phyloP scores from a whole-genome alignment of 1,284 basidiomycete species.

The Athelia psychrophila region DNA sequence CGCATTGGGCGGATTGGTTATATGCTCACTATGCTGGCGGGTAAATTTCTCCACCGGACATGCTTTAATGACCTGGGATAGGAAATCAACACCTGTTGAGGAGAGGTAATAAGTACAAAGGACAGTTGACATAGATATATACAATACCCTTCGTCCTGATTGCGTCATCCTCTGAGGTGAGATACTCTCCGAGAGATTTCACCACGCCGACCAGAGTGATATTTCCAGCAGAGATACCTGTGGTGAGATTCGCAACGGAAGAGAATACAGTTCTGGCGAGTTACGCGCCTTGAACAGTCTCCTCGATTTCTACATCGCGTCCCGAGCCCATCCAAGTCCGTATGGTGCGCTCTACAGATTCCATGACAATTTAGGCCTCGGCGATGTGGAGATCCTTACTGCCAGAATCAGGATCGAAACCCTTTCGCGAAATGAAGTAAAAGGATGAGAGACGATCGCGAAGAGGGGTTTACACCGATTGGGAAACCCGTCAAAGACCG shows the following conservation, averaged over 20 bases:
- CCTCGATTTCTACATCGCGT: slow-evolving; percentile 58
- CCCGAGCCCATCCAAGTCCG: slow-evolving; percentile 72
- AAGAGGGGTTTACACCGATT: too few species aligned
- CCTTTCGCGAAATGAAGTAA: too few species aligned
- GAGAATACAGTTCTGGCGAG: neutral
- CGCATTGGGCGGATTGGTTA: too few species aligned
- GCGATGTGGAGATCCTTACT: neutral
- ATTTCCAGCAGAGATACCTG: slow-evolving; percentile 65
- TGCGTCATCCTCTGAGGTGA: slow-evolving; percentile 83
- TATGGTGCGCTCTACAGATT: slow-evolving; percentile 50
- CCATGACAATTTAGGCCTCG: slow-evolving; percentile 27
- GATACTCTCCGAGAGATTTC: slow-evolving; percentile 80
- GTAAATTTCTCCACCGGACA: slow-evolving; percentile 70
- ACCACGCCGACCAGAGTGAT: slow-evolving; percentile 81
- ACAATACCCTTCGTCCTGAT: slow-evolving; percentile 73
- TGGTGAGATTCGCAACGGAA: slow-evolving; percentile 10
- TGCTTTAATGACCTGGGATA: slow-evolving; percentile 62
- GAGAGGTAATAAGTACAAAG: slow-evolving; percentile 9
- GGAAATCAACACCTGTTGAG: slow-evolving; percentile 67
- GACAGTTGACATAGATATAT: slow-evolving; percentile 7
- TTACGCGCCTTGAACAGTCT: slow-evolving; percentile 54
- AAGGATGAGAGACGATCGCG: too few species aligned
- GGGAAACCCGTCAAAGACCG: too few species aligned
- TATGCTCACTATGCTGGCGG: slow-evolving; percentile 34
- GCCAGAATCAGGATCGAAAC: too few species aligned